A percentile compares a stretch with the other conserved stretches of the same genome.
These are phyloP conservation scores for Stylosanthes scabra DNA, from an alignment of 331 rosid genomes.

Conservation along the genomic window DNA sequence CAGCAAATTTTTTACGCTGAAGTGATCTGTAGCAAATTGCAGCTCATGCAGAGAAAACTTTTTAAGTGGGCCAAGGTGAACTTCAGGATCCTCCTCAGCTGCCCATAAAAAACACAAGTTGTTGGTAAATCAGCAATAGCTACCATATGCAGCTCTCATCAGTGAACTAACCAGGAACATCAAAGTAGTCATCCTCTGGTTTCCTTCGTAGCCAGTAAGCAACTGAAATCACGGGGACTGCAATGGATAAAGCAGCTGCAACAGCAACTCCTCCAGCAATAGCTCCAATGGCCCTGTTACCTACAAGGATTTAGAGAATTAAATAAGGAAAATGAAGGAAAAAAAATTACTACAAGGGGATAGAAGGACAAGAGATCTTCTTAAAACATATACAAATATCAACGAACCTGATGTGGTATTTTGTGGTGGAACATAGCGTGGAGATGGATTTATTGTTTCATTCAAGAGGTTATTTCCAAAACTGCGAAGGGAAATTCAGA, in stretches of 20 bases:
- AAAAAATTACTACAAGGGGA: too few species aligned
- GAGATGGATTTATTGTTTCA: neutral
- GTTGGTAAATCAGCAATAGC: constrained; percentile 27
- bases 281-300: constrained; percentile 61
- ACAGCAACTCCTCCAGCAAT: constrained; percentile 93
- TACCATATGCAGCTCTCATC: constrained; percentile 7
- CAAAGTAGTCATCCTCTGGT: constrained; percentile 67
- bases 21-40: constrained; percentile 88
- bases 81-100: constrained; percentile 97
- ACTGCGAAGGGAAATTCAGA: constrained; percentile 49
- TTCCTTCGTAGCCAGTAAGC: constrained; percentile 63
- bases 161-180: constrained; percentile 76
- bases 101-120: constrained; percentile 35
- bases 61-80: constrained; percentile 92
- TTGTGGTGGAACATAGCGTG: constrained; percentile 39
- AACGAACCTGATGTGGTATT: constrained; percentile 51
- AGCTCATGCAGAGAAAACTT: constrained; percentile 88
- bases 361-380: too few species aligned
- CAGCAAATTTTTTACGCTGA: constrained; percentile 68
- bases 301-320: constrained; percentile 40
- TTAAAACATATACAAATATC: neutral
- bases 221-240: constrained; percentile 82
- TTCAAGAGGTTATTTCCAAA: constrained; percentile 41
- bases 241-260: constrained; percentile 78
- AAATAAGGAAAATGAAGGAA: neutral